Evolutionary conservation across 441 rosid genomes (phyloP), one percentile per base, ranked within the genome.

Genomic region (Omphalea diandra): DNA sequence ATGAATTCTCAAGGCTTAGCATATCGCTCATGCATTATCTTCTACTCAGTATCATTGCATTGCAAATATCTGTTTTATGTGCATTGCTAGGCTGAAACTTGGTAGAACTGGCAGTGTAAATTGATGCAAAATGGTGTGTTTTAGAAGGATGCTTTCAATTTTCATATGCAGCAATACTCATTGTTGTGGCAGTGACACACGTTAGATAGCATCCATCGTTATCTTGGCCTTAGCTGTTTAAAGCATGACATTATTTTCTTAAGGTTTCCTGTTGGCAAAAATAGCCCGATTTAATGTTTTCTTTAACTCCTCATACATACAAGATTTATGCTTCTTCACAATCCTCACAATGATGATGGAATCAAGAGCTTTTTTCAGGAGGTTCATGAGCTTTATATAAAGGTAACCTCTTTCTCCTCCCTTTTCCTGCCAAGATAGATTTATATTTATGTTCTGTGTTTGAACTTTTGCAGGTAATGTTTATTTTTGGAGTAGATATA

Each of bases 291-390:
- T 66, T 47, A 11, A 27, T 77, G 35, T 65, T 74, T 78, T 79
- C 94, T 79, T 90, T 90, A 71, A 93, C 84, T 41, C 62, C 38
- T 69, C 81, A 50, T 65, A 90, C 97, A 95, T 86, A 95, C 97
- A 2, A 83, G 97, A 68, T 79, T 95, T 52, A 90, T 95, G 97
- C 90, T 95, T 72, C 99, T 95, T 73, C 98, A 95, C 64, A 97
- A 94, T 86, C 90, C 94, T 10, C 92, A 97, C 50, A 95, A 90
- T 38, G 97, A 95, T 60, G 99, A 95, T 69, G 99, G 98, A 47
- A 93, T 95, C 81, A 95, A 89, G 87, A 90, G 96, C 86, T 93
- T 95, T 82, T 93, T 93, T 72, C 99, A 93, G 75, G 99, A 95
- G 82, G 98, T 93, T 69, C 98, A 95, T 73, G 99, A 90, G 84